Percentiles rank a stretch among this genome's conserved stretches.
These are phyloP conservation scores for Kwoniella shivajii DNA, from an alignment of 1,284 basidiomycete species.

Conservation along the genomic window DNA sequence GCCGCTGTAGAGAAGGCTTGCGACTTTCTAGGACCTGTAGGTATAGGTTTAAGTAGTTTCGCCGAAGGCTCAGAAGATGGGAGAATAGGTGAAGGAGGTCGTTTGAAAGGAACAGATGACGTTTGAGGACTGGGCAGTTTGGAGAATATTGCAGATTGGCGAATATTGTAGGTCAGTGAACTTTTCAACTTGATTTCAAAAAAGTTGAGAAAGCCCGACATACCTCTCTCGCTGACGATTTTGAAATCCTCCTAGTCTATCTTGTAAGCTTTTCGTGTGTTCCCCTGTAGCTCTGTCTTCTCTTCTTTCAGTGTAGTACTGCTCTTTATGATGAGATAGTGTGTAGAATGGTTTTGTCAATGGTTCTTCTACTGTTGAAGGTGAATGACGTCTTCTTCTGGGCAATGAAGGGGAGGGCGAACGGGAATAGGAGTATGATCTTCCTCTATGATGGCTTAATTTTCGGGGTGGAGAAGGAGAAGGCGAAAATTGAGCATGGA, in stretches of 20 bases:
- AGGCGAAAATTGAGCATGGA: too few relatives aligned
- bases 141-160: too few relatives aligned
- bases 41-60: slow-evolving; percentile 22
- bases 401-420: neutral
- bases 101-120: slow-evolving; percentile 2
- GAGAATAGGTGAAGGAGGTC: slow-evolving; percentile 10
- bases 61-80: neutral
- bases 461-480: too few relatives aligned
- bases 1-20: neutral
- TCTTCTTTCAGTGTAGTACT: neutral
- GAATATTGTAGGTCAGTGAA: neutral
- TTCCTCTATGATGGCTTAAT: too few relatives aligned
- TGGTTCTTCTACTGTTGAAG: neutral
- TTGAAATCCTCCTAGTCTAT: slow-evolving; percentile 12
- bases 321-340: neutral
- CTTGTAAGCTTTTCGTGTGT: slow-evolving; percentile 4
- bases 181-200: neutral
- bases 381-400: neutral
- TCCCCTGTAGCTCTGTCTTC: neutral
- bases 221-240: neutral
- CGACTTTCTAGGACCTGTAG: slow-evolving; percentile 21
- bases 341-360: neutral
- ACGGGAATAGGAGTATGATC: neutral
- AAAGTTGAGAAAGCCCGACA: too few relatives aligned
- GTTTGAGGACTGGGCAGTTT: neutral